Percentiles rank a stretch among this genome's conserved stretches.
These are phyloP conservation scores for Lophiotrema nucula DNA, from an alignment of 495 filamentous ascomycete genomes.

Conservation along the genomic window DNA sequence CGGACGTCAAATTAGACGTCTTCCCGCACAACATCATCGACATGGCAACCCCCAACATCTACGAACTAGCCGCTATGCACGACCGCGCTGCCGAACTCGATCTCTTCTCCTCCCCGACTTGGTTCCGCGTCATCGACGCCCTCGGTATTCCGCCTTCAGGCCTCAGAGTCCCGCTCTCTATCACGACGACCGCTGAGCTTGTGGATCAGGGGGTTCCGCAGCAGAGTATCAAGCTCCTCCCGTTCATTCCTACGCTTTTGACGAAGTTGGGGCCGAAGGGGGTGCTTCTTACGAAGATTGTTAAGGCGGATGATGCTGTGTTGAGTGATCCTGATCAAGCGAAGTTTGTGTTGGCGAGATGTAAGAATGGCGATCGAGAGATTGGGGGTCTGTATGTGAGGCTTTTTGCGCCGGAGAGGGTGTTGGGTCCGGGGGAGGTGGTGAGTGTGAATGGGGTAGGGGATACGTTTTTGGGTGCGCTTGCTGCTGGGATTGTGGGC, in stretches of 20 bases:
- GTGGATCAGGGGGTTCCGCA: slow-evolving; percentile 82
- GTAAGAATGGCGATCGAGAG: slow-evolving; percentile 45
- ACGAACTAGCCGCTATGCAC: slow-evolving; percentile 79
- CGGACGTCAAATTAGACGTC: slow-evolving; percentile 35
- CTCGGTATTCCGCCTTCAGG: slow-evolving; percentile 64
- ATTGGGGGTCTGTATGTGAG: slow-evolving; percentile 85
- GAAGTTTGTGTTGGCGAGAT: slow-evolving; percentile 66
- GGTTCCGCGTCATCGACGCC: slow-evolving; percentile 77
- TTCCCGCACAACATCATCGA: slow-evolving; percentile 64
- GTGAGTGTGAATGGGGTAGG: slow-evolving; percentile 93
- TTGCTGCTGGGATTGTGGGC: slow-evolving; percentile 64
- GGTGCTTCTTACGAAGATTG: slow-evolving; percentile 71
- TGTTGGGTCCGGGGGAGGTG: slow-evolving; percentile 58
- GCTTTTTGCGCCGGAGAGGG: slow-evolving; percentile 66
- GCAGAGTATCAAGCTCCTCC: slow-evolving; percentile 78
- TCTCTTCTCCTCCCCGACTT: slow-evolving; percentile 65
- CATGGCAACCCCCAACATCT: slow-evolving; percentile 76
- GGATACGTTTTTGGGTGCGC: slow-evolving; percentile 83
- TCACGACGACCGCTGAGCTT: slow-evolving; percentile 57
- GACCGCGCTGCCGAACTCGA: slow-evolving; percentile 57
- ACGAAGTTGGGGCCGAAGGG: slow-evolving; percentile 80
- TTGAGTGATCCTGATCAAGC: slow-evolving; percentile 60
- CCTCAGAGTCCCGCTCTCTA: slow-evolving; percentile 61
- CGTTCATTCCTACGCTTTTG: slow-evolving; percentile 78
- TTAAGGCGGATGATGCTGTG: slow-evolving; percentile 61